phyloP scores from a whole-genome alignment of 1,284 basidiomycete genomes.

The Hymenochaete sp. region DNA sequence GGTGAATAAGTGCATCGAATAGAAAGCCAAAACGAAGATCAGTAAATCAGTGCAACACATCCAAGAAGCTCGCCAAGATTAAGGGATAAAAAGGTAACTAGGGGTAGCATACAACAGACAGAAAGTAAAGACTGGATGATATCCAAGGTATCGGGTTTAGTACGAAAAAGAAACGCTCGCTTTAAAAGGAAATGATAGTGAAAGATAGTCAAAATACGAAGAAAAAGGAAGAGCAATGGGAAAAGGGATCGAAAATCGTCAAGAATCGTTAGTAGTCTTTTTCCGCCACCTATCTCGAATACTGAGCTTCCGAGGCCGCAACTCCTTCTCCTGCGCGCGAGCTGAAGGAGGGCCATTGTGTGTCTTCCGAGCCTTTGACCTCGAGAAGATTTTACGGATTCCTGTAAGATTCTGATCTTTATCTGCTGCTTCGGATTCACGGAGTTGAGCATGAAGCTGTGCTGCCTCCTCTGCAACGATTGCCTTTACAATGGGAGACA shows the following conservation, averaged over 20 bases:
- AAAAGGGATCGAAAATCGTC: neutral
- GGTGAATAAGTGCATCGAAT: neutral
- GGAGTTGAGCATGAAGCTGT: too few species aligned
- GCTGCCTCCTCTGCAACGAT: slow-evolving; percentile 15
- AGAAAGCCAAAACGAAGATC: neutral
- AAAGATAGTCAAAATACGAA: neutral
- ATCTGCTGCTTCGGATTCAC: neutral
- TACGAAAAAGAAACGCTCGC: neutral
- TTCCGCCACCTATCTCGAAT: slow-evolving; percentile 13
- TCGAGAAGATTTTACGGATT: slow-evolving; percentile 9
- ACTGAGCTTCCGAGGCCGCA: slow-evolving; percentile 4
- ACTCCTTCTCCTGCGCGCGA: neutral
- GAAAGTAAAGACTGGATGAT: neutral
- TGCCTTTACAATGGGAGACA: slow-evolving; percentile 15
- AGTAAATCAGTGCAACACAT: neutral
- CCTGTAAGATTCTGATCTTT: slow-evolving; percentile 1
- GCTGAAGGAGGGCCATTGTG: neutral
- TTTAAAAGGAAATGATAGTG: neutral
- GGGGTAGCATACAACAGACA: neutral
- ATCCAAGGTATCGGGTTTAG: neutral
- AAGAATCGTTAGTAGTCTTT: slow-evolving; percentile 4
- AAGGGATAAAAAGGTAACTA: neutral
- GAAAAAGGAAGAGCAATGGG: neutral
- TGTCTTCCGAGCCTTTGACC: slow-evolving; percentile 6
- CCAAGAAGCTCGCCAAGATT: too few species aligned